phyloP scores from a whole-genome alignment of 2,329 filamentous ascomycete genomes.

The Rhynchosporium agropyri region DNA sequence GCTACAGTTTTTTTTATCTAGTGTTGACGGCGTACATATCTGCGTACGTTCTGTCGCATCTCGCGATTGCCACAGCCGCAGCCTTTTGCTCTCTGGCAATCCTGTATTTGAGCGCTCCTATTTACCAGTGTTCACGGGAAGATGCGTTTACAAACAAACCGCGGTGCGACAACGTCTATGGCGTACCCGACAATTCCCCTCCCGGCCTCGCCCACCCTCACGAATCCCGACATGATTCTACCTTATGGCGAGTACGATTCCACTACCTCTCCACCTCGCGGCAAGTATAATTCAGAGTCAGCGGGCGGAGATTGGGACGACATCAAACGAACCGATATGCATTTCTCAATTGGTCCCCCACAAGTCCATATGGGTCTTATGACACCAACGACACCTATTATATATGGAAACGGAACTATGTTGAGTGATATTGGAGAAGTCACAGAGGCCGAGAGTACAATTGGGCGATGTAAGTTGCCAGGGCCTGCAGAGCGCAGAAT shows the following conservation, averaged over 20 bases:
- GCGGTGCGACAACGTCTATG: slow-evolving; percentile 36
- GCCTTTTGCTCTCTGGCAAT: slow-evolving; percentile 1
- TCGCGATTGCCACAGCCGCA: slow-evolving; percentile 11
- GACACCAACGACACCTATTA: slow-evolving; percentile 63
- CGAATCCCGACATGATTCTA: slow-evolving; percentile 93
- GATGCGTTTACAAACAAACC: slow-evolving; percentile 37
- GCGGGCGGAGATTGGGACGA: slow-evolving; percentile 45
- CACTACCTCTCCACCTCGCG: slow-evolving; percentile 49
- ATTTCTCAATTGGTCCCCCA: slow-evolving; percentile 45
- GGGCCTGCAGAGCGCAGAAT: slow-evolving; percentile 39
- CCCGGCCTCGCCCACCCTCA: slow-evolving; percentile 81
- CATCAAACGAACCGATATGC: slow-evolving; percentile 32
- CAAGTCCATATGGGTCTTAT: slow-evolving; percentile 48
- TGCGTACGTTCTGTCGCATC: slow-evolving; percentile 10
- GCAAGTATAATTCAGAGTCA: slow-evolving; percentile 44
- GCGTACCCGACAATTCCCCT: slow-evolving; percentile 48
- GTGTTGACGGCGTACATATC: slow-evolving; percentile 7
- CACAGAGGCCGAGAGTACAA: slow-evolving; percentile 55
- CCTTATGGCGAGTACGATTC: slow-evolving; percentile 69
- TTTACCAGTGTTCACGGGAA: slow-evolving; percentile 27
- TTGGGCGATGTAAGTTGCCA: slow-evolving; percentile 46
- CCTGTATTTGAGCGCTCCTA: slow-evolving; percentile 15
- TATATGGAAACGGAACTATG: slow-evolving; percentile 71
- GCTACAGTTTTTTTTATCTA: not conserved
- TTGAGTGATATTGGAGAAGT: slow-evolving; percentile 65